Base-by-base conservation (phyloP, 1,284 basidiomycete genomes). In the Boletus mariae region DNA sequence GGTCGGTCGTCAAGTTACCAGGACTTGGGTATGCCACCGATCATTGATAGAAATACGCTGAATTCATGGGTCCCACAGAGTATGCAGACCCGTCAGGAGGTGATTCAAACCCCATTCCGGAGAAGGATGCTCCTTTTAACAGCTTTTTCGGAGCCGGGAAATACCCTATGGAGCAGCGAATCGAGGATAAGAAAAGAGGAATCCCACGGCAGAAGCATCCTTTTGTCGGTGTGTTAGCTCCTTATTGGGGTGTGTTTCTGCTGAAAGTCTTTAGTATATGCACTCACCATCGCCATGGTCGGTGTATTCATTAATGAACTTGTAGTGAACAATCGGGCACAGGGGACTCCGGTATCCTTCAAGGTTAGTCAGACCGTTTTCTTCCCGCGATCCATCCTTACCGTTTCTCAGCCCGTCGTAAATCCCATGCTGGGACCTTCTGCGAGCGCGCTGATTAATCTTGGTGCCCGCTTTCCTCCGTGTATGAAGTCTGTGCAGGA, bases 371-470 rank as follows among this genome's bases (percentile, higher is more conserved):
- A 42, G n/a, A 47, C 12, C 41, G 12, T 43, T 46, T 42, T 11
- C 20, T 34, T 32, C 47, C 38, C 15, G 10, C 1, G 2, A 45
- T 31, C 15, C 20, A 25, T 53, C 41, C 47, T 62, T 34, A 59
- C 34, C 25, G 47, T 34, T 31, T 47, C 9, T 51, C 59, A 90
- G 78, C 92, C 91, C 3, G 77, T 77, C 11, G 84, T 95, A 58
- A 97, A 97, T 67, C 88, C 87, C 7, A 97, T 98, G 94, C 75
- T 94, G 28, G 95, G 95, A 0, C 95, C 95, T 1, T 89, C 92
- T 0, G 81, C 82, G 40, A 85, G 86, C 43, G 92, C 90, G 4
- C 74, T 98, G 15, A 94, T 98, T 61, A 84, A 90, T 59, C 76
- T 94, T 45, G 95, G 90, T n/a, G 93, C 94, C 15, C 90, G 96